Percentiles rank a stretch among this genome's conserved stretches.
phyloP scores from a whole-genome alignment of 2,329 filamentous ascomycete species.

The Fusarium sp. region DNA sequence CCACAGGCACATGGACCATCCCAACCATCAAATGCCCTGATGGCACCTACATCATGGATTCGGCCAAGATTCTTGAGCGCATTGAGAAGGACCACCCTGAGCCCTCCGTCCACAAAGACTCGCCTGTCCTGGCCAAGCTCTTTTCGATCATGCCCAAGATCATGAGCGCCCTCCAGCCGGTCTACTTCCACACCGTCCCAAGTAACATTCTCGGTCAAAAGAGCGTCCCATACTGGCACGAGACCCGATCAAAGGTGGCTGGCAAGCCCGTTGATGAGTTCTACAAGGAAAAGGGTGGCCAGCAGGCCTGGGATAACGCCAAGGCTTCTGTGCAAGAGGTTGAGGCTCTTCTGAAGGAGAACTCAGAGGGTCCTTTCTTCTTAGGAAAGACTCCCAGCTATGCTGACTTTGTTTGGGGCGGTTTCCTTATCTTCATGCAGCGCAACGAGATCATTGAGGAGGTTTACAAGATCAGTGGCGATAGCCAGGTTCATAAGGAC shows the following conservation, averaged over 20 bases:
- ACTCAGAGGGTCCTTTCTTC: constrained; percentile 71
- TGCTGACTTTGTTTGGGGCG: constrained; percentile 70
- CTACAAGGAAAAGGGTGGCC: constrained; percentile 61
- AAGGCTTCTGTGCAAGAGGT: constrained; percentile 53
- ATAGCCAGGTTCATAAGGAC: constrained; percentile 55
- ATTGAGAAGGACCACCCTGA: constrained; percentile 71
- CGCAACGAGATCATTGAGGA: constrained; percentile 53
- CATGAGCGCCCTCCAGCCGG: constrained; percentile 52
- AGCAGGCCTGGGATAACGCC: constrained; percentile 63
- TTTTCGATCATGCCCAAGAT: constrained; percentile 55
- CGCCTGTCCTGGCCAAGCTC: constrained; percentile 62
- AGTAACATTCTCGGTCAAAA: constrained; percentile 63
- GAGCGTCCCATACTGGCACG: constrained; percentile 68
- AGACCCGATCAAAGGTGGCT: constrained; percentile 62
- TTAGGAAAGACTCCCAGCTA: constrained; percentile 67
- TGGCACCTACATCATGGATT: constrained; percentile 74
- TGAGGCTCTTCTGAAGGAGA: constrained; percentile 66
- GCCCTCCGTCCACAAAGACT: constrained; percentile 70
- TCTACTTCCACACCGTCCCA: constrained; percentile 64
- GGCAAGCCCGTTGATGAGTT: constrained; percentile 68
- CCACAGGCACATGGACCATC: constrained; percentile 50
- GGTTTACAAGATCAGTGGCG: constrained; percentile 55
- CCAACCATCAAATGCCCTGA: constrained; percentile 69
- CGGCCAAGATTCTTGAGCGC: constrained; percentile 67
- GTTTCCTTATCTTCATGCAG: constrained; percentile 59